Conservation (phyloP, 2,329 filamentous ascomycete species). For the Hymenoscyphus scutula region DNA sequence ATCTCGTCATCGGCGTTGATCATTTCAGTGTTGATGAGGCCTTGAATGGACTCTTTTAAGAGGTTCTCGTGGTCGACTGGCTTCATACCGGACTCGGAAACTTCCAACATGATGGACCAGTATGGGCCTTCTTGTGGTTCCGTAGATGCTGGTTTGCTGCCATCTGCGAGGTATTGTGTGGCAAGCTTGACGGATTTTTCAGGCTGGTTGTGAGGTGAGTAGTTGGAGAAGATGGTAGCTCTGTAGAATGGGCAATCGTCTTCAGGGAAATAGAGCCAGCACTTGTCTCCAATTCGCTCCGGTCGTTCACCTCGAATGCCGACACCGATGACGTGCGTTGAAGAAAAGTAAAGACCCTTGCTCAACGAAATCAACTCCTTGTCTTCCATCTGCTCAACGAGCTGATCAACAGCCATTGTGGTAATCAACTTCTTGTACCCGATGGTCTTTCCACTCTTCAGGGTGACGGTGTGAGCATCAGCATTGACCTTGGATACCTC, state of each 20-base stretch:
- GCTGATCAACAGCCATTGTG: conserved; percentile 92
- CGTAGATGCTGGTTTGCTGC: conserved; percentile 71
- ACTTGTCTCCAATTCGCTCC: conserved; percentile 97
- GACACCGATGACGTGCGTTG: conserved; percentile 95
- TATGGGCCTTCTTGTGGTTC: conserved; percentile 86
- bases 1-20: conserved; percentile 89
- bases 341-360: conserved; percentile 95
- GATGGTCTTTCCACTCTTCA: conserved; percentile 83
- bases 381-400: conserved; percentile 85
- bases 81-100: conserved; percentile 95
- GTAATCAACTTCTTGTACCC: conserved; percentile 90
- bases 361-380: conserved; percentile 76
- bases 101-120: conserved; percentile 99
- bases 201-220: conserved; percentile 98
- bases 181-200: conserved; percentile 77
- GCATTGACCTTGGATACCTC: conserved; percentile 85
- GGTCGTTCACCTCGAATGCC: conserved; percentile 89
- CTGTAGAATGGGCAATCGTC: conserved; percentile 99
- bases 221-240: conserved; percentile 99
- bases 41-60: conserved; percentile 88
- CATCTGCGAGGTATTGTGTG: conserved; percentile 81
- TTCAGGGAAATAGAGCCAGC: conserved; percentile 99
- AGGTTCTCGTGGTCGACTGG: conserved; percentile 83
- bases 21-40: conserved; percentile 97
- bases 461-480: conserved; percentile 74